Percentiles rank a stretch among this genome's conserved stretches.
phyloP scores from a whole-genome alignment of 345 rosid species.

The Linum usitatissimum region DNA sequence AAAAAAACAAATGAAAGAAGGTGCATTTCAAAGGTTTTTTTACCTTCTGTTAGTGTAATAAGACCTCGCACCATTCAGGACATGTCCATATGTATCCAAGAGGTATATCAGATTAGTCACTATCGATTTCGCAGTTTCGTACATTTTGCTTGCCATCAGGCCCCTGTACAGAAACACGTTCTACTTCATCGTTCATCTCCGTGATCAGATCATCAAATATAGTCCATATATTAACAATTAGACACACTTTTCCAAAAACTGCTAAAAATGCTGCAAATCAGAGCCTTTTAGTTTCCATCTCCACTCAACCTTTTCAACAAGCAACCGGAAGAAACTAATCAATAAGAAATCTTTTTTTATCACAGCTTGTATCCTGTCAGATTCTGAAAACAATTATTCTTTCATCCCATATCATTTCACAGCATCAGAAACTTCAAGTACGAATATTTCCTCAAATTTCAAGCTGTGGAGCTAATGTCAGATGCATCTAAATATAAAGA shows the following conservation, averaged over 20 bases:
- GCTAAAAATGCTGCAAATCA: neutral
- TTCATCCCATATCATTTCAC: neutral
- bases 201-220: neutral
- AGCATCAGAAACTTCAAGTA: neutral
- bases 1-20: slow-evolving; percentile 1
- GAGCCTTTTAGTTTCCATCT: neutral
- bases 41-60: slow-evolving; percentile 88
- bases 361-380: neutral
- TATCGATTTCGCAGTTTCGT: slow-evolving; percentile 57
- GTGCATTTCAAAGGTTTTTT: slow-evolving; percentile 3
- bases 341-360: too few species aligned
- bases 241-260: neutral
- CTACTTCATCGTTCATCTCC: neutral
- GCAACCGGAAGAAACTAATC: too few species aligned
- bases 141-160: slow-evolving; percentile 76
- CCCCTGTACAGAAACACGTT: slow-evolving; percentile 42
- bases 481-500: neutral
- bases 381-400: neutral
- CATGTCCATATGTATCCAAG: slow-evolving; percentile 59
- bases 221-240: neutral
- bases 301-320: too few species aligned
- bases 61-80: slow-evolving; percentile 65
- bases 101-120: slow-evolving; percentile 63
- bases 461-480: neutral
- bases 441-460: too few species aligned